Percentiles rank a stretch among this genome's conserved stretches.
phyloP scores from a whole-genome alignment of 1,284 basidiomycete species.

The Entoloma clypeatum region DNA sequence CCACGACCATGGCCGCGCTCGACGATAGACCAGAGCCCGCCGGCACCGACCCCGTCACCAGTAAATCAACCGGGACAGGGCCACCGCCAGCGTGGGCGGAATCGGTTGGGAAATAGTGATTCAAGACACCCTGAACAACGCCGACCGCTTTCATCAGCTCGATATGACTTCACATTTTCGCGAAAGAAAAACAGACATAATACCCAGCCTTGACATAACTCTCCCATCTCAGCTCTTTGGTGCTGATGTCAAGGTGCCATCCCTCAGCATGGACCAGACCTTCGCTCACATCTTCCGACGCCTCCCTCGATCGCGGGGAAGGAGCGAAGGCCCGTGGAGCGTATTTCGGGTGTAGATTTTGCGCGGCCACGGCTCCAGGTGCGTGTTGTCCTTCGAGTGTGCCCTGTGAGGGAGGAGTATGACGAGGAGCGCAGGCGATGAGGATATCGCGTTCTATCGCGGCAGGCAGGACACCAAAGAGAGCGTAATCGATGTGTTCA shows the following conservation, averaged over 20 bases:
- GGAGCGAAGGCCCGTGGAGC: conserved; percentile 55
- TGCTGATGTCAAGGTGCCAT: conserved; percentile 76
- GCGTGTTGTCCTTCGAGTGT: conserved; percentile 24
- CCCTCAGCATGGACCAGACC: conserved; percentile 42
- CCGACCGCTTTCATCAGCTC: conserved; percentile 5
- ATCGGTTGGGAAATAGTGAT: conserved; percentile 50
- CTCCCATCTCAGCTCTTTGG: conserved; percentile 72
- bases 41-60: conserved; percentile 77
- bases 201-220: conserved; percentile 85
- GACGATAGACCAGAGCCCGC: conserved; percentile 79
- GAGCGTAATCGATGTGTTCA: conserved; percentile 85
- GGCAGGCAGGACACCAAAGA: conserved; percentile 78
- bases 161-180: neutral
- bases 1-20: conserved; percentile 85
- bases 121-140: conserved; percentile 61
- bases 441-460: conserved; percentile 85
- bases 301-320: too few species aligned
- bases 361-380: conserved; percentile 52
- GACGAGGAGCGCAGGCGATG: conserved; percentile 69
- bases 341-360: conserved; percentile 68
- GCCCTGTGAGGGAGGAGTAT: conserved; percentile 17
- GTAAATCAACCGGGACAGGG: conserved; percentile 61
- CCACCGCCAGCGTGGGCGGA: conserved; percentile 19
- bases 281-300: conserved; percentile 26
- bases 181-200: conserved; percentile 45